These are phyloP conservation scores for Sequoia sempervirens DNA, from an alignment of 75 land plant genomes.

Conservation along the genomic window DNA sequence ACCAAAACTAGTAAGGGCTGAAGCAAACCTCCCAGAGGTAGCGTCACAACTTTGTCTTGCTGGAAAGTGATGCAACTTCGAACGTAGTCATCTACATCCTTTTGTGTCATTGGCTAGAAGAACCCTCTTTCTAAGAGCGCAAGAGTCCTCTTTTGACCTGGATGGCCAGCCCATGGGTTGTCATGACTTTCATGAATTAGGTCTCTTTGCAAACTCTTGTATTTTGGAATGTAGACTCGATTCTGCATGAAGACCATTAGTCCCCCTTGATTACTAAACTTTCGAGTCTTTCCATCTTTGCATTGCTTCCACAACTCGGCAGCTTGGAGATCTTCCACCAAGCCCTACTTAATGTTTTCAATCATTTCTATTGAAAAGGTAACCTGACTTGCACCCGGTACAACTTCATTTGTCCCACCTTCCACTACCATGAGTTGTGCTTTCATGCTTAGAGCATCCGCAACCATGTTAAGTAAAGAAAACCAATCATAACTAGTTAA, in stretches of 20 bases:
- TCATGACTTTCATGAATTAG: not conserved
- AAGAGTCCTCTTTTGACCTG: not conserved
- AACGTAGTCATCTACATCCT: not conserved
- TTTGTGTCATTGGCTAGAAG: not conserved
- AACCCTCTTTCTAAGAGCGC: not conserved
- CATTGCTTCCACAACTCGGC: not conserved
- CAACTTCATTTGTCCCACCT: not conserved
- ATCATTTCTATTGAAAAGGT: not conserved
- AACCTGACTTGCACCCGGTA: not conserved
- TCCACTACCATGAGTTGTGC: not conserved
- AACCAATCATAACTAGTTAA: too few species aligned
- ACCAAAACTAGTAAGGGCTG: not conserved
- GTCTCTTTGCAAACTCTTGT: not conserved
- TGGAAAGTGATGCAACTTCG: not conserved
- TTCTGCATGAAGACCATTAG: too few species aligned
- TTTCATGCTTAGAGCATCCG: not conserved
- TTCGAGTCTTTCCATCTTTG: not conserved
- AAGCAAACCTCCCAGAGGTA: not conserved
- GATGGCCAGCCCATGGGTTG: not conserved
- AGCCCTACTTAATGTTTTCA: not conserved
- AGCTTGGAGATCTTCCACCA: not conserved
- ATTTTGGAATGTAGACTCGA: not conserved
- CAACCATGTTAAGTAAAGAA: not conserved
- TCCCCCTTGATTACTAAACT: not conserved
- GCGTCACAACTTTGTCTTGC: not conserved